Conservation (phyloP, 176 grass and related monocot genomes). For the Canna indica region DNA sequence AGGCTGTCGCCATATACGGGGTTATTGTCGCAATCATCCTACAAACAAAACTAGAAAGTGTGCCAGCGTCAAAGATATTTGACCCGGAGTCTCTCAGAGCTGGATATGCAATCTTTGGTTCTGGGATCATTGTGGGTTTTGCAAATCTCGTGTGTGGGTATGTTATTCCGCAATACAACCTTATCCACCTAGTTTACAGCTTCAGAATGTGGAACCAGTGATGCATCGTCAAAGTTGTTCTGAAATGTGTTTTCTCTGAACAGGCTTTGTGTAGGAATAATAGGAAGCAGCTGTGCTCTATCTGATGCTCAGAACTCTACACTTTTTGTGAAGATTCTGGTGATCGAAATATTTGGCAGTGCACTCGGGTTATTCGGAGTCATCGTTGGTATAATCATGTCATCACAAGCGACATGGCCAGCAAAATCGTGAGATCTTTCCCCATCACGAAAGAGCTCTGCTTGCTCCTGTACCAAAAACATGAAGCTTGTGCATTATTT, state of each 20-base stretch:
- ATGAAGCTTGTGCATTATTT: background rate
- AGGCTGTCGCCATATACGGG: constrained; percentile 98
- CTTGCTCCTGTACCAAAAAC: background rate
- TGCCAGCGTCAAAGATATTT: constrained; percentile 51
- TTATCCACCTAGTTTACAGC: background rate
- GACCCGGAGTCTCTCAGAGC: constrained; percentile 78
- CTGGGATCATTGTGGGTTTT: constrained; percentile 90
- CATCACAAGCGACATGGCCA: constrained; percentile 89
- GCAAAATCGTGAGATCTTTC: constrained; percentile 28
- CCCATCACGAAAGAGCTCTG: background rate
- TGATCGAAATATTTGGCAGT: constrained; percentile 98
- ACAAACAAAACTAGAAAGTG: constrained; percentile 96
- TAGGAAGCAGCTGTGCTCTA: constrained; percentile 90
- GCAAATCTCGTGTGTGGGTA: constrained; percentile 95
- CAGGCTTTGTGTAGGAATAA: constrained; percentile 93
- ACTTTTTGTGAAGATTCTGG: constrained; percentile 93
- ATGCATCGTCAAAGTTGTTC: background rate
- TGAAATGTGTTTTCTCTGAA: constrained; percentile 10
- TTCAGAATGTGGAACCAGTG: background rate
- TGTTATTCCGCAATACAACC: background rate
- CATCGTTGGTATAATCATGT: constrained; percentile 98
- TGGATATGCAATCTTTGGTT: constrained; percentile 93
- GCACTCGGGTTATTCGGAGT: constrained; percentile 90
- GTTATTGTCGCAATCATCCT: constrained; percentile 98
- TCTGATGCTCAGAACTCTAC: constrained; percentile 98